Evolutionary conservation across 352 stramenopile genomes (phyloP), one percentile per base, ranked within the genome.

Genomic region (Globisporangium nagaii): DNA sequence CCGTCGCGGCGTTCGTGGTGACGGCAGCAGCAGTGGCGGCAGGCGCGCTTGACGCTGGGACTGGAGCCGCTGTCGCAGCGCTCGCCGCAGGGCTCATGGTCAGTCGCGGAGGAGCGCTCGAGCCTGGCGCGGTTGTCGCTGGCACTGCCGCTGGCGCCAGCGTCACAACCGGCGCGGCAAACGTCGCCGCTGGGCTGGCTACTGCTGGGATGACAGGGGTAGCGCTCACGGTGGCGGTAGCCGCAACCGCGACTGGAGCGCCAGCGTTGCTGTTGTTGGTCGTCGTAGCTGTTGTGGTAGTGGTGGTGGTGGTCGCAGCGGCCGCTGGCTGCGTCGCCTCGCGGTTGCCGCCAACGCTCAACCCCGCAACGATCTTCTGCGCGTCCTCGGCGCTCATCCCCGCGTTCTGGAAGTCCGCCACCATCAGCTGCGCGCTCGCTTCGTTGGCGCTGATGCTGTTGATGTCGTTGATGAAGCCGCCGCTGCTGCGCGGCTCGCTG

Each of bases 321-420:
- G 8, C 12, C 24, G 24, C 31, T 27, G 39, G 15, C 34, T 48
- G 27, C 20, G 15, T 48, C 43, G 31, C 42, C 13, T 61, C 54
- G 44, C n/a, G 35, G 36, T 28, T 47, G 44, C 32, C 19, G 11
- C 28, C 20, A 11, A 37, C 27, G 3, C 34, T 44, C 36, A 62
- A 40, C 20, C 37, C 45, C 24, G 47, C 56, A 39, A 62, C 37
- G 56, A 62, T 62, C 39, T 35, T 20, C 39, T 51, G n/a, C 20
- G 46, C 56, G 40, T 62, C 56, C 13, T 52, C 56, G 11, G 46
- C 48, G 27, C 30, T 57, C 35, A 62, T 57, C 39, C 48, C 56
- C 12, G 31, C 48, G 48, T 62, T 62, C 39, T 56, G 47, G 34
- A 62, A 62, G 40, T 62, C 56, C 25, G 56, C 56, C 17, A 62